Conservation (phyloP, 1,139 yeast species). For the Diutina catenulata region DNA sequence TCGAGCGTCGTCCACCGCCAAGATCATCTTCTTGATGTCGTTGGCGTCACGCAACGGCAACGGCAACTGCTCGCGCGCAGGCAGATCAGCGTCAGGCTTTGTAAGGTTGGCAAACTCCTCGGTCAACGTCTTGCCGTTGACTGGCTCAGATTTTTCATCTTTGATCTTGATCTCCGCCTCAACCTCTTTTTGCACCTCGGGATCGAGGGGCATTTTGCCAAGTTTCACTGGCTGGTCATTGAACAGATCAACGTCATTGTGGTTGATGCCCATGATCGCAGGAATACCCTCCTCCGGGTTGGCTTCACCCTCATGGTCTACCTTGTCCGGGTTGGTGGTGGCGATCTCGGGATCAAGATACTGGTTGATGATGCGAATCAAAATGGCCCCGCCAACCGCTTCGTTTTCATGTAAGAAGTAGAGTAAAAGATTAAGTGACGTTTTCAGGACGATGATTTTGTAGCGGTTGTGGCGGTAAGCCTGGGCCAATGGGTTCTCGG, state of each 20-base stretch:
- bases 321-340: slow-evolving; percentile 32
- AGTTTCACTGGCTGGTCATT: slow-evolving; percentile 65
- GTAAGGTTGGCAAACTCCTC: slow-evolving; percentile 40
- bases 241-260: slow-evolving; percentile 43
- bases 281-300: slow-evolving; percentile 57
- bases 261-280: slow-evolving; percentile 33
- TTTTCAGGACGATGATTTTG: slow-evolving; percentile 64
- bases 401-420: slow-evolving; percentile 89
- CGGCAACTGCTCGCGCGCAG: slow-evolving; percentile 65
- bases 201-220: slow-evolving; percentile 77
- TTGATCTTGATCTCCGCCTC: slow-evolving; percentile 71
- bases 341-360: slow-evolving; percentile 61
- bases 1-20: slow-evolving; percentile 72
- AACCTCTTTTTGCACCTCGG: slow-evolving; percentile 74
- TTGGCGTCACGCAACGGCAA: slow-evolving; percentile 72
- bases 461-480: slow-evolving; percentile 67
- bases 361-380: slow-evolving; percentile 79
- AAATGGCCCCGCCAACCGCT: slow-evolving; percentile 80
- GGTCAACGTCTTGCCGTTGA: slow-evolving; percentile 27
- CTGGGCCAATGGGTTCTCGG: slow-evolving; percentile 72
- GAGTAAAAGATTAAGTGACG: slow-evolving; percentile 72
- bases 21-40: slow-evolving; percentile 70
- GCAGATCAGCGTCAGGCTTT: slow-evolving; percentile 48
- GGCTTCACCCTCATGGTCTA: slow-evolving; percentile 33
- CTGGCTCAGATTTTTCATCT: slow-evolving; percentile 42